Base-by-base conservation (phyloP, 139 green algal genomes). In the Pleodorina starrii region DNA sequence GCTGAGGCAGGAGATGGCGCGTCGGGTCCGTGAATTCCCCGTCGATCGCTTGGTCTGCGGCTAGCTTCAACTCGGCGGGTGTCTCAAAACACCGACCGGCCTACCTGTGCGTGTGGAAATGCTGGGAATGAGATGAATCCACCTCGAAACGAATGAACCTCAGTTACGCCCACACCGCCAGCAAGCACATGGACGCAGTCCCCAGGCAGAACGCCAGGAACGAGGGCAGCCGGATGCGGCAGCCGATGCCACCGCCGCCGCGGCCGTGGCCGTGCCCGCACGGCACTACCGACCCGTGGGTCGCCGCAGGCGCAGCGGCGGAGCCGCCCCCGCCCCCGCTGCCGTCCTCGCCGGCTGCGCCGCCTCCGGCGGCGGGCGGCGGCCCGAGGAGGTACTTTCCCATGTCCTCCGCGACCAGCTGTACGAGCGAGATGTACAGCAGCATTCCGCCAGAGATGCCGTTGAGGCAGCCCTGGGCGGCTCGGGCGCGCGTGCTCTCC, bases 401-500 rank as follows among this genome's bases (percentile, higher is more conserved):
- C 74, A 94, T 94, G 72, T 94, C 90, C 76, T 93, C 90, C 4
- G 90, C 89, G 75, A 97, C 69, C 27, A 97, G 89, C 74, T 96
- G 93, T 38, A 91, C 92, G 63, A 97, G 91, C 2, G 76, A 90
- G 14, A 95, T 94, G 89, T 96, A 97, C 21, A 93, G 68, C 73
- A 97, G 76, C 69, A 96, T 94, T 32, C 95, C 95, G 51, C 86
- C 87, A 21, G 73, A 82, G 19, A 97, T 46, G 9, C 94, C 90
- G 81, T 97, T 93, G 32, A 96, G 86, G 23, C 88, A 91, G 35
- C 95, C 94, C n/a, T 93, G 78, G 1, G 54, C 51, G 12, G 36
- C 78, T 29, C 60, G 66, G 23, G 87, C 79, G 23, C 27, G 78
- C 4, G 69, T 46, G 19, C 78, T 80, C 23, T 92, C 89, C 19